Percentiles rank a stretch among this genome's conserved stretches.
phyloP scores from a whole-genome alignment of 352 stramenopile species.

The Globisporangium solare region DNA sequence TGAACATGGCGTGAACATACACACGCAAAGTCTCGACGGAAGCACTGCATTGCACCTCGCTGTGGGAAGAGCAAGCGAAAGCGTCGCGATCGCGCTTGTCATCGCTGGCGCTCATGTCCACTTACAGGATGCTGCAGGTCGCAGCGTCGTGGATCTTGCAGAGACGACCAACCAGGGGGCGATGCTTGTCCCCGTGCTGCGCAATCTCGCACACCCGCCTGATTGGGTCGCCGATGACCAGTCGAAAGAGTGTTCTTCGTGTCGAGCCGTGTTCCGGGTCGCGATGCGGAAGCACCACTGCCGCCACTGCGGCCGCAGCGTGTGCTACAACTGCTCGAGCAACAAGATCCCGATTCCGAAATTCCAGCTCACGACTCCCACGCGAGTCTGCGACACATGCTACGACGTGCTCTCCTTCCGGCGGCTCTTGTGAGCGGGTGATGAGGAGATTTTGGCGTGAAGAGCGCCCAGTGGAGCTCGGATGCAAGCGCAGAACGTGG shows the following conservation, averaged over 20 bases:
- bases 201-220: slow-evolving; percentile 59
- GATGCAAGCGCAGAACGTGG: neutral
- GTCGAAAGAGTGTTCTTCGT: slow-evolving; percentile 66
- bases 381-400: slow-evolving; percentile 81
- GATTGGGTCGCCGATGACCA: slow-evolving; percentile 72
- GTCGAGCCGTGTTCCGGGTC: slow-evolving; percentile 65
- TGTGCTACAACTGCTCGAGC: slow-evolving; percentile 86
- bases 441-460: too few species aligned
- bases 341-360: slow-evolving; percentile 84
- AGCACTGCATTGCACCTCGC: slow-evolving; percentile 81
- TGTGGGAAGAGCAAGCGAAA: slow-evolving; percentile 70
- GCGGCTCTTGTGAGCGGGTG: slow-evolving; percentile 48
- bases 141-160: slow-evolving; percentile 77
- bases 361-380: slow-evolving; percentile 66
- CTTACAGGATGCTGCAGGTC: slow-evolving; percentile 71
- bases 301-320: slow-evolving; percentile 72
- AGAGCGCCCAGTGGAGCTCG: too few species aligned
- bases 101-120: slow-evolving; percentile 74
- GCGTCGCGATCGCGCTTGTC: slow-evolving; percentile 65
- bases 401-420: slow-evolving; percentile 82
- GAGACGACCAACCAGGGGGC: slow-evolving; percentile 77
- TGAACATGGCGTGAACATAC: slow-evolving; percentile 73
- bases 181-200: slow-evolving; percentile 78
- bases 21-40: slow-evolving; percentile 76
- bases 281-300: slow-evolving; percentile 85